Base-by-base conservation (phyloP, 2,329 filamentous ascomycete species). In the Cephalotrichum gorgonifer region DNA sequence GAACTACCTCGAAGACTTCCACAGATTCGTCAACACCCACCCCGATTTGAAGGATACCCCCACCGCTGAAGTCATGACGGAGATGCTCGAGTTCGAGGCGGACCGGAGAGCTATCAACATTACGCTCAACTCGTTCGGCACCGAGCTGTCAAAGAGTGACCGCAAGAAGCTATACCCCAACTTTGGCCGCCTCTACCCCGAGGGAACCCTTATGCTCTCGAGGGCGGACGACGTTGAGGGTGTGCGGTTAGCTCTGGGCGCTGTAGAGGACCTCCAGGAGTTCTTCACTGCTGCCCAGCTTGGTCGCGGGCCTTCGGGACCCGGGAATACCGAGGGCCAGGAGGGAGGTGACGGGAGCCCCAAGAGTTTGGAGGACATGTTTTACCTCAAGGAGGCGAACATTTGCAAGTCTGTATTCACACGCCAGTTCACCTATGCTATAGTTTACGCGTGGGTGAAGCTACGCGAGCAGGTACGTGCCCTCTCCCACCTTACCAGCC, bases 361-460 rank as follows among this genome's bases (percentile, higher is more conserved):
- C 5, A 89, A 87, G 71, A 96, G 90, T 59, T 68, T 98, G 58
- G 93, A 98, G 64, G 93, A 98, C 62, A 76, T 98, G 73, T 98
- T 98, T 70, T 98, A 98, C 66, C 88, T 96, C 67, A 97, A 95
- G 72, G 93, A 98, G 71, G 97, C 97, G 93, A 90, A 98, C 65
- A 85, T 97, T 54, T 91, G 87, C 50, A 98, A 98, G 76, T 72
- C 85, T 52, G 88, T 90, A 8, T 98, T 98, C 63, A 98, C 93
- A 5, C 80, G 88, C 57, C 93, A 98, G 65, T 98, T 98, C 66
- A 95, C 89, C 14, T 89, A 88, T 59, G 86, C 88, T 31, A 88
- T 97, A 57, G 88, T 98, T 46, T 98, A 97, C 64, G 89, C 89
- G 17, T 98, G 93, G 93, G 88, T 98, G 51, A 96, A 95, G 74